Evolutionary conservation across 208 protist genomes (phyloP), one percentile per base, ranked within the genome.

Genomic region (Crithidia sp.): DNA sequence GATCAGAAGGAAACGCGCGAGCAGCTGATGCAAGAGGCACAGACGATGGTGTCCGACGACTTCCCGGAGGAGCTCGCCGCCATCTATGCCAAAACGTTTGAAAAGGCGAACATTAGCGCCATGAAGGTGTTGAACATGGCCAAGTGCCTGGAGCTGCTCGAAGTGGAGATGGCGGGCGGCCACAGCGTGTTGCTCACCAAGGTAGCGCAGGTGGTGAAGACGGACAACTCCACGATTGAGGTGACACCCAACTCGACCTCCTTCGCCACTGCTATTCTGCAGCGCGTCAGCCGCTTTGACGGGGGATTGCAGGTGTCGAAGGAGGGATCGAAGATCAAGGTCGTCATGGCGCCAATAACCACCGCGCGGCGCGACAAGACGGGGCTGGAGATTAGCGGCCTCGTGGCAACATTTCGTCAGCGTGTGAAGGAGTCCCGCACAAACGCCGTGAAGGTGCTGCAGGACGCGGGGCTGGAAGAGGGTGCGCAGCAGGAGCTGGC

Each of bases 81-180:
- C 4, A 77, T 93, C 49, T 94, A 84, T 62, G 71, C 60, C 36
- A 81, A 89, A 44, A 74, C 81, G 2, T 78, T 85, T 19, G 91
- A 94, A 58, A 85, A 85, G 74, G 87, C 89, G n/a, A 92, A 91
- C 77, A 81, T 92, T 67, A 86, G 77, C 55, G 85, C 89, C 41
- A 91, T 94, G 86, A 94, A 94, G 68, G 89, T 96, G 53, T 61
- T 96, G 37, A 96, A 96, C 76, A 93, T 96, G 87, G 89, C 86
- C 52, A 94, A 92, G 75, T 96, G 91, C 67, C 47, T 96, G 41
- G 91, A 96, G 79, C 66, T 86, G 67, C 77, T 94, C 7, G 86
- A 94, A 50, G 79, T 91, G 37, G 88, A 94, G 49, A 82, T 94
- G 61, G 71, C 83, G 8, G 86, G 85, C 10, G 87, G 82, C 5